Evolutionary conservation across 306 rosid genomes (phyloP), one percentile per base, ranked within the genome.

Genomic region (Vigna unguiculata): DNA sequence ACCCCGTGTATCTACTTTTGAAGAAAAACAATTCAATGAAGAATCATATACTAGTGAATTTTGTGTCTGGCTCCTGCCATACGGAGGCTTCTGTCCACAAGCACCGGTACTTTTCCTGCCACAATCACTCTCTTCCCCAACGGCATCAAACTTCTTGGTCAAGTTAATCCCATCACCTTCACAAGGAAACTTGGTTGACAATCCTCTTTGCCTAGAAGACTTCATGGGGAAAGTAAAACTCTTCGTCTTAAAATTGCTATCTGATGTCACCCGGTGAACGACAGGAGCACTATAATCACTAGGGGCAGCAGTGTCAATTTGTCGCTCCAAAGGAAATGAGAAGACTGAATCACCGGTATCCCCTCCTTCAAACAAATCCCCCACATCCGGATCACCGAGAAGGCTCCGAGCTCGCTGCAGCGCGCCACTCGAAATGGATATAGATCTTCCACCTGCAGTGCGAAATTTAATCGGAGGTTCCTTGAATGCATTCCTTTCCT

Each of bases 381-480:
- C 97, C 51, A 92, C 78, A 52, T 92, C 98, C 21, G 97, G 91
- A 36, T 94, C 95, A 74, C 96, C 93, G 69, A 94, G 98, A 84
- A 94, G 95, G 78, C 81, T 85, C 83, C 86, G 86, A 34, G 98
- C 98, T 47, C 93, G 98, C 54, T 85, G 83, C 28, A 94, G 70
- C 13, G 98, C 98, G 66, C 85, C 89, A 62, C 81, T 82, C 6
- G 97, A 91, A 77, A 94, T 80, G 46, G 96, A 94, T 79, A 94
- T 57, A 41, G 97, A 92, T 84, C 91, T 92, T 76, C 96, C 96
- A 10, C 97, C 96, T 0, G 98, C 97, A 38, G 97, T 92, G 40
- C 83, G 84, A 86, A 94, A 92, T 69, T 87, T 92, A 65, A 94
- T 67, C 34, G 94, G 84, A 72, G 89, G 71, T 13, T 84, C 79